A percentile compares a stretch with the other conserved stretches of the same genome.
Conservation (phyloP, 2,329 filamentous ascomycete genomes). For the Cladosporium velox region DNA sequence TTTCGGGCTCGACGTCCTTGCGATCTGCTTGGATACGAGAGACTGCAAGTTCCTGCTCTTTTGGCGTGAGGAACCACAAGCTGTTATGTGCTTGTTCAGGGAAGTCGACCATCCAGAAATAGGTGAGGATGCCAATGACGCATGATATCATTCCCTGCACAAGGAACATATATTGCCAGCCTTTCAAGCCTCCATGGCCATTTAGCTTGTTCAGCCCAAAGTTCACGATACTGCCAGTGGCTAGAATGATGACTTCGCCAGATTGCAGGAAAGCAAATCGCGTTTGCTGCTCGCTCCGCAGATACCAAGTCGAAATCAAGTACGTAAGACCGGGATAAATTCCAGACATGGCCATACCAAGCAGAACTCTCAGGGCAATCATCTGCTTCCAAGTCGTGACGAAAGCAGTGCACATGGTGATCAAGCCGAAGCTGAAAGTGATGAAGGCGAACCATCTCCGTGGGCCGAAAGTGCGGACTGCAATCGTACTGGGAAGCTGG, state of each 20-base stretch:
- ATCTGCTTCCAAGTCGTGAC: conserved; percentile 68
- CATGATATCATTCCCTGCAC: conserved; percentile 64
- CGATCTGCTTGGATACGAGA: conserved; percentile 62
- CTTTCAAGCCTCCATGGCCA: conserved; percentile 57
- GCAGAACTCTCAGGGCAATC: conserved; percentile 65
- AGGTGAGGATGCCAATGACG: conserved; percentile 61
- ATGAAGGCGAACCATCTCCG: conserved; percentile 62
- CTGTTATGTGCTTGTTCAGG: conserved; percentile 61
- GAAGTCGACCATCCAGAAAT: conserved; percentile 72
- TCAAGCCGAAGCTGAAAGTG: conserved; percentile 62
- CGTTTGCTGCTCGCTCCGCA: conserved; percentile 64
- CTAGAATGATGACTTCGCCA: conserved; percentile 65
- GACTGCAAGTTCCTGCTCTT: conserved; percentile 60
- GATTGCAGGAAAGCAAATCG: conserved; percentile 66
- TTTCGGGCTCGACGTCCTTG: conserved; percentile 59
- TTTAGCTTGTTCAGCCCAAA: conserved; percentile 67
- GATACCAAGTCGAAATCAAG: conserved; percentile 61
- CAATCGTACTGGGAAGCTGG: conserved; percentile 68
- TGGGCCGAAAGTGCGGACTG: conserved; percentile 65
- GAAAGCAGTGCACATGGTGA: conserved; percentile 70
- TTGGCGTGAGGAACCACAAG: conserved; percentile 58
- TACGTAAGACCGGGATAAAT: conserved; percentile 57
- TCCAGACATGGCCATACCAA: conserved; percentile 64
- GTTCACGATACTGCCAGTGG: conserved; percentile 68
- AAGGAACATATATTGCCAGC: conserved; percentile 71